Evolutionary conservation across 306 rosid species (phyloP).

Genomic region (Corylus americana): DNA sequence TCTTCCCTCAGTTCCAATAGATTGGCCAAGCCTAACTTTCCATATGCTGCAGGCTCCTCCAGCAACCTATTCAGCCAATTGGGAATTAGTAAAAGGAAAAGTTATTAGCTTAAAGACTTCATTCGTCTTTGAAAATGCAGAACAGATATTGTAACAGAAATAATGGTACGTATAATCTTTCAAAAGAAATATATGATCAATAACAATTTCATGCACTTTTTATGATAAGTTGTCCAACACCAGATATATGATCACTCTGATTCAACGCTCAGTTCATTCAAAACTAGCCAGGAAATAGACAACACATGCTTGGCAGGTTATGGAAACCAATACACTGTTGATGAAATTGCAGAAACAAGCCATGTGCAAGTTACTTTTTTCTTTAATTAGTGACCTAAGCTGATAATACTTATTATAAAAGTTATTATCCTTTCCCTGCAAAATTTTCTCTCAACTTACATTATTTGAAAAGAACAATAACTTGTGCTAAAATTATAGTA

Average conservation of each 20-base stretch:
- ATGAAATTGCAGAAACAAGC: too few relatives aligned
- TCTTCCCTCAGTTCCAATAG: conserved; percentile 97
- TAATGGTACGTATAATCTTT: background rate
- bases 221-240: background rate
- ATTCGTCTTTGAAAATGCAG: background rate
- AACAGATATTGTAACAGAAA: background rate
- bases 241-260: background rate
- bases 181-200: background rate
- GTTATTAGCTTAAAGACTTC: conserved; percentile 5
- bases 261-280: background rate
- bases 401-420: conserved; percentile 2
- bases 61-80: conserved; percentile 61
- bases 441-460: background rate
- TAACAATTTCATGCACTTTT: background rate
- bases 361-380: too few relatives aligned
- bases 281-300: background rate
- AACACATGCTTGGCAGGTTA: too few relatives aligned
- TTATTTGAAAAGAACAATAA: background rate
- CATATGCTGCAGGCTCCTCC: conserved; percentile 99
- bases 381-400: background rate
- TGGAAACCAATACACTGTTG: too few relatives aligned
- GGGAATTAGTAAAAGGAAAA: conserved; percentile 24
- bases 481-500: conserved; percentile 16
- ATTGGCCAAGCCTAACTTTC: conserved; percentile 92
- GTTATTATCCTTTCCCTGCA: background rate